Evolutionary conservation across 805 yeast species (phyloP), one percentile per base, ranked within the genome.

Genomic region (Candida golubevii): DNA sequence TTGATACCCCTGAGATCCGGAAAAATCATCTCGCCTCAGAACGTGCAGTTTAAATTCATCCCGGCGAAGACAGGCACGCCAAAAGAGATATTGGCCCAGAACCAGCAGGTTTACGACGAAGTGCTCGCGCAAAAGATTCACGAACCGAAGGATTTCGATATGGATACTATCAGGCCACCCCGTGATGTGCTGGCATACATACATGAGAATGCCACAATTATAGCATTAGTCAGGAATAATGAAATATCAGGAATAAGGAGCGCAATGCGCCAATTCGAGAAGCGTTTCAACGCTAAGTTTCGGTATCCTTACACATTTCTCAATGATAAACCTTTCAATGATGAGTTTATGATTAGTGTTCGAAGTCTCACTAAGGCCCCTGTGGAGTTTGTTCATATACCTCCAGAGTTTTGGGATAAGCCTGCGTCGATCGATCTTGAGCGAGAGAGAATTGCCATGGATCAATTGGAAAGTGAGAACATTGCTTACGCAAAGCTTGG

Each of bases 291-390:
- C 59, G 49, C 63, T 26, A 84, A 85, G 55, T 88, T 82, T 62
- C 74, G 76, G 39, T 88, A 88, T 59, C 95, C 96, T 0, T 88
- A 88, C 67, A 86, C 87, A 1, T 84, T 88, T 47, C 58, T 88
- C 33, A 88, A 87, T 57, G 95, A 88, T 56, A 69, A 66, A 43
- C 80, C 80, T 4, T 88, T 88, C 58, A 64, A 78, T 1, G 75
- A 78, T 0, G 60, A 60, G 26, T 88, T 88, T 67, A 83, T 71
- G 57, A 51, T 61, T 4, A 57, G 59, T 15, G 68, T 86, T 35
- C 41, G 48, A 33, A 56, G 59, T 10, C 58, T 63, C 7, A 54
- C 69, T 6, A 39, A 55, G 2, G 71, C 71, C 2, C 62, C 59
- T 7, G 54, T 66, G 47, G 57, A 66, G 14, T 71, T 65, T 45